phyloP scores from a whole-genome alignment of 257 asterid species.

The Hygrophila difformis region DNA sequence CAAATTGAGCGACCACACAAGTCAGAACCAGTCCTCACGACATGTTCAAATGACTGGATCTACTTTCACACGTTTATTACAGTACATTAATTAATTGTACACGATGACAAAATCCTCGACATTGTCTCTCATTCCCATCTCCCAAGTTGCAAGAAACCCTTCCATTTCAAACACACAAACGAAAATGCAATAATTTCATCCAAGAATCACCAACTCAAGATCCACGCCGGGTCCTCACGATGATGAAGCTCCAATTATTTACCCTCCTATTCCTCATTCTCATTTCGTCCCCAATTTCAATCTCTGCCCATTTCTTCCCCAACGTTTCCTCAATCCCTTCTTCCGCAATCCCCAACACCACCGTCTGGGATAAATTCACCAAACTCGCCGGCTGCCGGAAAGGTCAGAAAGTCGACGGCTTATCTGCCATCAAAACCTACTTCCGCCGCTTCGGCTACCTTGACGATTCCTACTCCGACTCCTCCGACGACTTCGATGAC shows the following conservation, averaged over 20 bases:
- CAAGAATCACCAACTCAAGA: no score
- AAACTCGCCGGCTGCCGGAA: slow-evolving; percentile 40
- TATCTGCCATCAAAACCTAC: slow-evolving; percentile 47
- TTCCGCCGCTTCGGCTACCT: slow-evolving; percentile 65
- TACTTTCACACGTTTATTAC: no score
- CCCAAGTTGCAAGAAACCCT: no score
- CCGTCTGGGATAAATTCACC: slow-evolving; percentile 51
- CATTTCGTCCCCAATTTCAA: slow-evolving; percentile 6
- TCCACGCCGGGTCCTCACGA: no score
- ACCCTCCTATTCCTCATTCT: background rate
- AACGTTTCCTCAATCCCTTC: slow-evolving; percentile 30
- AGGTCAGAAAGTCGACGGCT: slow-evolving; percentile 41
- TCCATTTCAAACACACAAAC: no score
- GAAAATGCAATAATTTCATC: no score
- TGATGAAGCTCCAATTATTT: slow-evolving; percentile 20
- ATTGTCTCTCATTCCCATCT: no score
- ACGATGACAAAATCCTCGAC: no score
- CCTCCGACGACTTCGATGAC: slow-evolving; percentile 62
- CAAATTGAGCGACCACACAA: no score
- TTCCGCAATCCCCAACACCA: slow-evolving; percentile 31
- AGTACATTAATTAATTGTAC: no score
- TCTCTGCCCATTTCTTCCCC: slow-evolving; percentile 54
- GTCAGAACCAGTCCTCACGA: no score
- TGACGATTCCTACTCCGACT: slow-evolving; percentile 26
- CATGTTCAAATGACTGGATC: no score